Conservation (phyloP, 73 alveolate genomes). For the Symbiodinium pilosum region DNA sequence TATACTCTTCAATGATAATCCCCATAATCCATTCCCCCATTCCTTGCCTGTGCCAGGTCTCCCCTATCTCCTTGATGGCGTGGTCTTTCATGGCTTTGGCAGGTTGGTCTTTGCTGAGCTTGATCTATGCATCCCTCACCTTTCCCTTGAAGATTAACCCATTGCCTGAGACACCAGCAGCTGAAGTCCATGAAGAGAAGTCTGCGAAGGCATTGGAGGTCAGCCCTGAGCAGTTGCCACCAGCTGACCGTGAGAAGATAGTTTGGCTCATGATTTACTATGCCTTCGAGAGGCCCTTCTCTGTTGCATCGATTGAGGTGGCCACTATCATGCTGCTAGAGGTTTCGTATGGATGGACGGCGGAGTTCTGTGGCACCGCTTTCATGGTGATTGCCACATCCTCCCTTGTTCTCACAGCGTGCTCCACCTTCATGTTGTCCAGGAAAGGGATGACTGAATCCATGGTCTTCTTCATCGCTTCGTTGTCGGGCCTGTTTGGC, state of each 20-base stretch:
- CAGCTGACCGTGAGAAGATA: conserved; percentile 27
- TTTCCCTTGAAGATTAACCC: not conserved
- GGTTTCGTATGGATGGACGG: conserved; percentile 61
- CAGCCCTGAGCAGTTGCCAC: not conserved
- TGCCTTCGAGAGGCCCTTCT: conserved; percentile 61
- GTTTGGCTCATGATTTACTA: conserved; percentile 51
- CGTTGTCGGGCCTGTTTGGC: conserved; percentile 12
- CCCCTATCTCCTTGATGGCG: conserved; percentile 20
- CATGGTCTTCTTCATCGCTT: conserved; percentile 37
- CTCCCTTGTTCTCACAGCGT: not conserved
- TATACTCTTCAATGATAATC: no score
- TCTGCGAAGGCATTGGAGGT: not conserved
- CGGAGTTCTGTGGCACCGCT: conserved; percentile 57
- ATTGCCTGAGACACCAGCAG: conserved; percentile 1
- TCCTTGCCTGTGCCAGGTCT: not conserved
- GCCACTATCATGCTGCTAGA: conserved; percentile 69
- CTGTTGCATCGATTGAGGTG: conserved; percentile 73
- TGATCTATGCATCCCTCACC: not conserved
- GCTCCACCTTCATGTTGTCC: conserved; percentile 16
- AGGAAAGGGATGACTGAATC: not conserved
- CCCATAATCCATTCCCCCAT: no score
- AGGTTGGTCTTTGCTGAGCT: not conserved
- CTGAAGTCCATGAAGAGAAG: not conserved
- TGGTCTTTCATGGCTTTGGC: conserved; percentile 25
- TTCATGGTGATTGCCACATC: conserved; percentile 45